Percentiles rank a stretch among this genome's conserved stretches.
Conservation (phyloP, 768 basidiomycete species). For the Gloeostereum incarnatum region DNA sequence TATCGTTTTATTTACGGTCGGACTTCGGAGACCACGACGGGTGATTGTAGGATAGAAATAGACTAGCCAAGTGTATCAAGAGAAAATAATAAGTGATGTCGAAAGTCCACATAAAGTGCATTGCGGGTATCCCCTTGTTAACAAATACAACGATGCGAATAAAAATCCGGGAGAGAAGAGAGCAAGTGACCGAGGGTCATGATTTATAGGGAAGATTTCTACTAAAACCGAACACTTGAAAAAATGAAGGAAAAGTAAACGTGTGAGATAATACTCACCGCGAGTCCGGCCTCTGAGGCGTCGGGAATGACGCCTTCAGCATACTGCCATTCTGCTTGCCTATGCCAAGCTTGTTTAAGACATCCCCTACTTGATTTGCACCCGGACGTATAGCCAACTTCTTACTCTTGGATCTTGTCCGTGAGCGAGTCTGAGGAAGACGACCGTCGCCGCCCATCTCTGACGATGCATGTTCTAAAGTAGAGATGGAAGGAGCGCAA, state of each 20-base stretch:
- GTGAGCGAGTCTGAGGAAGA: constrained; percentile 45
- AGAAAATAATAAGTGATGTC: no score
- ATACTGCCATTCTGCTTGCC: constrained; percentile 58
- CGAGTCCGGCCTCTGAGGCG: constrained; percentile 34
- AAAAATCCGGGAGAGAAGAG: no score
- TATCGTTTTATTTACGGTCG: no score
- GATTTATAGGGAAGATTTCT: no score
- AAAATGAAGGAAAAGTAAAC: not conserved
- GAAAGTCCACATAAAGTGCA: no score
- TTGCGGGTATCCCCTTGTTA: no score
- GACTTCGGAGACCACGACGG: no score
- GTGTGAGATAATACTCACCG: constrained; percentile 17
- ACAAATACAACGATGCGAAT: no score
- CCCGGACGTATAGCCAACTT: constrained; percentile 39
- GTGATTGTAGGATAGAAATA: no score
- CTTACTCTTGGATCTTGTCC: constrained; percentile 38
- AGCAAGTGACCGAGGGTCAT: no score
- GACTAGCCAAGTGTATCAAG: no score
- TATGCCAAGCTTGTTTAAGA: constrained; percentile 76
- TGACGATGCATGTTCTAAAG: constrained; percentile 60
- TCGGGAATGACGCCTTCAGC: constrained; percentile 66
- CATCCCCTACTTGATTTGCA: constrained; percentile 69
- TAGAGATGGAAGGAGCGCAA: constrained; percentile 67
- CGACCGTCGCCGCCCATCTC: constrained; percentile 29
- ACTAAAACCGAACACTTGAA: not conserved